Evolutionary conservation across 1,139 yeast genomes (phyloP).

Genomic region (Groenewaldozyma sp.): DNA sequence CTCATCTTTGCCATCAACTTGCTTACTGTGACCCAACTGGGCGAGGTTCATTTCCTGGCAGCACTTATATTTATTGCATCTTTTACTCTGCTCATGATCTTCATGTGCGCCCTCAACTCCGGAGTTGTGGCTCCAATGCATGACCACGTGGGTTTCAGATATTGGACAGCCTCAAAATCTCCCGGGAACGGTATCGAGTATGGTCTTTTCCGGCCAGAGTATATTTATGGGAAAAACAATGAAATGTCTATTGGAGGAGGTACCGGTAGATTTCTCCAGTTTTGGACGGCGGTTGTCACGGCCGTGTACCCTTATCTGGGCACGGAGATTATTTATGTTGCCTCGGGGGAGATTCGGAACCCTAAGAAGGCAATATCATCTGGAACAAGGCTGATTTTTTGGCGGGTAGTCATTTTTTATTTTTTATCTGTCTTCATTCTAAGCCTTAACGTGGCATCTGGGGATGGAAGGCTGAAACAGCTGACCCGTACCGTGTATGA

Average conservation of each 20-base stretch:
- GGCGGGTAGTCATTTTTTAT: slow-evolving; percentile 62
- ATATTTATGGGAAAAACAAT: not conserved
- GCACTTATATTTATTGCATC: slow-evolving; percentile 46
- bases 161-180: slow-evolving; percentile 50
- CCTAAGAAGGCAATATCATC: slow-evolving; percentile 73
- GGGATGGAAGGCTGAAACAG: slow-evolving; percentile 51
- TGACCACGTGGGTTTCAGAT: slow-evolving; percentile 49
- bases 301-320: slow-evolving; percentile 73
- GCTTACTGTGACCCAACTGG: slow-evolving; percentile 62
- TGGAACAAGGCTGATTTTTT: slow-evolving; percentile 67
- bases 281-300: slow-evolving; percentile 52
- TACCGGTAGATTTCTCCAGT: slow-evolving; percentile 54
- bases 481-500: not conserved
- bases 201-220: slow-evolving; percentile 55
- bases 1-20: slow-evolving; percentile 47
- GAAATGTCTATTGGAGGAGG: slow-evolving; percentile 49
- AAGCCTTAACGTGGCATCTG: slow-evolving; percentile 62
- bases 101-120: slow-evolving; percentile 56
- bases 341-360: slow-evolving; percentile 78
- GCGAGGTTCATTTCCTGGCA: slow-evolving; percentile 56
- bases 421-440: slow-evolving; percentile 62
- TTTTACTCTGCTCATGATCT: slow-evolving; percentile 46
- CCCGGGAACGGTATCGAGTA: slow-evolving; percentile 43
- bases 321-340: slow-evolving; percentile 72
- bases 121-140: slow-evolving; percentile 35